A percentile compares a stretch with the other conserved stretches of the same genome.
These are phyloP conservation scores for Exophiala oligosperma DNA, from an alignment of 2,329 filamentous ascomycete genomes.

Conservation along the genomic window DNA sequence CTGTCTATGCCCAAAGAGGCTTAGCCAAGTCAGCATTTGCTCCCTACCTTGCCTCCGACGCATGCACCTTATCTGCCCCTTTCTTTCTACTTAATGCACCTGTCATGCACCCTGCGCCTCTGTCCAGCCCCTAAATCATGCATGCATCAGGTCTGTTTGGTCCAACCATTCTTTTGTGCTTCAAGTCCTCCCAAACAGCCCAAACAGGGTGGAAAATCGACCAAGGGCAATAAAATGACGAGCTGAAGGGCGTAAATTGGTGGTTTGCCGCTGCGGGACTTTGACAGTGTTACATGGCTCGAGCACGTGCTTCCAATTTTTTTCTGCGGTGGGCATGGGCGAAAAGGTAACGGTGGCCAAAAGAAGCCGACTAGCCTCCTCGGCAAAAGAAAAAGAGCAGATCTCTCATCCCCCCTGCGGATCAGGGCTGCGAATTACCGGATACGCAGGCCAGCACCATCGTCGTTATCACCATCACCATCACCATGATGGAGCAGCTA, in stretches of 20 bases:
- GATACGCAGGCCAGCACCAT: not conserved
- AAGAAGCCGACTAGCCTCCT: conserved; percentile 3
- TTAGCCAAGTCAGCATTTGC: not conserved
- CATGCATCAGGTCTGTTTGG: conserved; percentile 3
- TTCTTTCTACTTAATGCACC: conserved; percentile 5
- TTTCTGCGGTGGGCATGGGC: conserved; percentile 1
- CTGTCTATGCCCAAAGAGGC: conserved; percentile 3
- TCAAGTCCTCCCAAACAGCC: not conserved
- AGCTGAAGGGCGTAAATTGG: conserved; percentile 1
- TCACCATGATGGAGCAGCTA: not conserved
- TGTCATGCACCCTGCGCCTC: conserved; percentile 7
- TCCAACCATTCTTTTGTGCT: not conserved
- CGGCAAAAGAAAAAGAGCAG: not conserved
- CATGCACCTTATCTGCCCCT: conserved; percentile 19
- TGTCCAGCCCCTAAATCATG: conserved; percentile 11
- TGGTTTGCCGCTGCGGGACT: not conserved
- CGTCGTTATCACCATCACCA: too few species aligned
- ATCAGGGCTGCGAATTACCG: not conserved
- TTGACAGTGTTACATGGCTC: conserved; percentile 13
- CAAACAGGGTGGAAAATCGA: not conserved
- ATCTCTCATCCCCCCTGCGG: not conserved
- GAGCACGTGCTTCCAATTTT: conserved; percentile 19
- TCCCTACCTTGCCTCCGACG: conserved; percentile 3
- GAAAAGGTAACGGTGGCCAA: not conserved
- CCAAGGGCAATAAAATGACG: not conserved